Evolutionary conservation across 768 basidiomycete genomes (phyloP).

Genomic region (Tremella yokohamensis): DNA sequence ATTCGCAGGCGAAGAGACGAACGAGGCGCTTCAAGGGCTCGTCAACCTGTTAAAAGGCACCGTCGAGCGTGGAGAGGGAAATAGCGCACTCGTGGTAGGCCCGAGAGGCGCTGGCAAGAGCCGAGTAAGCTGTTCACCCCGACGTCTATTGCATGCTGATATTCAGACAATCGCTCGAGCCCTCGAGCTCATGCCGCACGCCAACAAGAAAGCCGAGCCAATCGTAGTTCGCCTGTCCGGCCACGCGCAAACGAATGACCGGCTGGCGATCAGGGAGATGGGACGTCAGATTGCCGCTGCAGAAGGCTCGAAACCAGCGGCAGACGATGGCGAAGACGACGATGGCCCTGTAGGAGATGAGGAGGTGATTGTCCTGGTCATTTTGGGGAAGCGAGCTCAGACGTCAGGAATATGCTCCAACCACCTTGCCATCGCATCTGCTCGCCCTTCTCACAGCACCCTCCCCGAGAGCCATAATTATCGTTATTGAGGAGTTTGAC

Average conservation of each 20-base stretch:
- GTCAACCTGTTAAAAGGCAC: conserved; percentile 68
- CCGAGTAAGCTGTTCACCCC: conserved; percentile 55
- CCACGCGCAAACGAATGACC: conserved; percentile 77
- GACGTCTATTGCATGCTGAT: background rate
- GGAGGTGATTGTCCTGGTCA: conserved; percentile 35
- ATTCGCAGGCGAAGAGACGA: conserved; percentile 39
- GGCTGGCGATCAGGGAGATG: conserved; percentile 86
- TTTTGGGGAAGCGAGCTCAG: conserved; percentile 12
- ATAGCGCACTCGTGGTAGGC: conserved; percentile 84
- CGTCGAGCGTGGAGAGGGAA: conserved; percentile 77
- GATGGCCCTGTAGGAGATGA: conserved; percentile 18
- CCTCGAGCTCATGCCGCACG: conserved; percentile 34
- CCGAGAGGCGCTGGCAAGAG: conserved; percentile 84
- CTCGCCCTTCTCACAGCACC: conserved; percentile 49
- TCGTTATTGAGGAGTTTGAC: conserved; percentile 89
- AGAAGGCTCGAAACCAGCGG: conserved; percentile 57
- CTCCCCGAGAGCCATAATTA: conserved; percentile 69
- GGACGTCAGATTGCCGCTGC: conserved; percentile 66
- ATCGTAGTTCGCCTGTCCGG: conserved; percentile 81
- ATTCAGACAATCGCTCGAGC: conserved; percentile 30
- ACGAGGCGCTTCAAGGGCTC: conserved; percentile 60
- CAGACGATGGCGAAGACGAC: conserved; percentile 52
- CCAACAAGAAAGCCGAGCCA: conserved; percentile 51
- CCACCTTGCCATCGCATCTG: conserved; percentile 63
- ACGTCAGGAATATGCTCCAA: conserved; percentile 47